These are phyloP conservation scores for Vigna radiata DNA, from an alignment of 306 rosid genomes.

Conservation along the genomic window DNA sequence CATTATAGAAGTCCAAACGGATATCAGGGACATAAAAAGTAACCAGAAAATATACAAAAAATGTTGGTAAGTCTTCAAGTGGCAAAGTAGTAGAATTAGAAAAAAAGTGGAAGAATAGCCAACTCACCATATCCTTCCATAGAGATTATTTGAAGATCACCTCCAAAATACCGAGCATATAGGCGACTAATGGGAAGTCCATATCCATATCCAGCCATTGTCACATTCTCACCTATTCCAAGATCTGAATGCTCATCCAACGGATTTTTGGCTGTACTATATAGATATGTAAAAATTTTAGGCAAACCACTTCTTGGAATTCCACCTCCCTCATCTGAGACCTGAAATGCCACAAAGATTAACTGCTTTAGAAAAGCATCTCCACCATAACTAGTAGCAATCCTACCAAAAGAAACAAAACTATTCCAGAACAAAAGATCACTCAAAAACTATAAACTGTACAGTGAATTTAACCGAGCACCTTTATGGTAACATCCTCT, in stretches of 20 bases:
- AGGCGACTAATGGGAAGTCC: constrained; percentile 89
- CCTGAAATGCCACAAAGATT: constrained; percentile 39
- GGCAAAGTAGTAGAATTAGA: background rate
- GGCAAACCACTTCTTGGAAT: constrained; percentile 82
- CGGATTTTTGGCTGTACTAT: constrained; percentile 86
- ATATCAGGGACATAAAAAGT: background rate
- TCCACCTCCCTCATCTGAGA: constrained; percentile 93
- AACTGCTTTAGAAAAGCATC: constrained; percentile 25
- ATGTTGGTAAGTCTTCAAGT: background rate
- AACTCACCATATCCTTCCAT: constrained; percentile 96
- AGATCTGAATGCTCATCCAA: constrained; percentile 73
- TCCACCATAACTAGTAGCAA: background rate
- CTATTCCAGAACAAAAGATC: background rate
- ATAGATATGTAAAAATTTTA: constrained; percentile 88
- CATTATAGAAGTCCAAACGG: constrained; percentile 6
- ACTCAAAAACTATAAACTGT: background rate
- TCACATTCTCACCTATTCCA: constrained; percentile 64
- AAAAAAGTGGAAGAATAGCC: background rate
- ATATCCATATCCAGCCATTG: constrained; percentile 96
- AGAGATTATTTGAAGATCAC: constrained; percentile 90
- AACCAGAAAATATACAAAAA: constrained; percentile 1
- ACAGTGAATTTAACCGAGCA: constrained; percentile 25
- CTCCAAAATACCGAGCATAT: constrained; percentile 90
- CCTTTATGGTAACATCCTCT: constrained; percentile 89
- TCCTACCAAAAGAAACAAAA: background rate